Percentiles rank a stretch among this genome's conserved stretches.
Evolutionary conservation across 2,329 filamentous ascomycete species (phyloP).

Genomic region (Colletotrichum eremochloae): DNA sequence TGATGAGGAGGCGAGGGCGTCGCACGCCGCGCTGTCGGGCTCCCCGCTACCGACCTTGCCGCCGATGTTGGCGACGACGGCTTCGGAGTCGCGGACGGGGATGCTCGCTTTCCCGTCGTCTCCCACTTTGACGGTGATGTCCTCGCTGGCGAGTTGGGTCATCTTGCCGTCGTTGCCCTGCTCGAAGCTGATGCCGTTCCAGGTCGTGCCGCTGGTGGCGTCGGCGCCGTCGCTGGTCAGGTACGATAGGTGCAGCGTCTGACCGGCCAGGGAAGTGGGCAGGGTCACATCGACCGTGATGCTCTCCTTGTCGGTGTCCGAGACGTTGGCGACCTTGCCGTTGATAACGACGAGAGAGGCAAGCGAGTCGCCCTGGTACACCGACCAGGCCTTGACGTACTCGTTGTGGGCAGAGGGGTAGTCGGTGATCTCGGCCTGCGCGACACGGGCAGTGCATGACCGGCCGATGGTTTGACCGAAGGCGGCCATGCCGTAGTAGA

Average conservation of each 20-base stretch:
- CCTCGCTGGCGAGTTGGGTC: slow-evolving; percentile 23
- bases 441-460: slow-evolving; percentile 35
- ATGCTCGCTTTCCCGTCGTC: slow-evolving; percentile 34
- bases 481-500: slow-evolving; percentile 37
- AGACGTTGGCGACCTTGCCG: slow-evolving; percentile 38
- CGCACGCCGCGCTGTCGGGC: slow-evolving; percentile 33
- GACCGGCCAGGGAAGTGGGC: slow-evolving; percentile 29
- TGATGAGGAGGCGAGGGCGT: slow-evolving; percentile 17
- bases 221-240: slow-evolving; percentile 37
- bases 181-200: slow-evolving; percentile 39
- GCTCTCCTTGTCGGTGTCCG: slow-evolving; percentile 25
- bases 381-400: slow-evolving; percentile 35
- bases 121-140: slow-evolving; percentile 23
- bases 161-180: slow-evolving; percentile 27
- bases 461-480: slow-evolving; percentile 38
- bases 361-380: slow-evolving; percentile 31
- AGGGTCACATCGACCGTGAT: slow-evolving; percentile 26
- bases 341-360: slow-evolving; percentile 36
- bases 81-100: slow-evolving; percentile 30
- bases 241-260: slow-evolving; percentile 34
- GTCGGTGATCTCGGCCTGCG: slow-evolving; percentile 23
- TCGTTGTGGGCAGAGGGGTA: slow-evolving; percentile 26
- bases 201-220: slow-evolving; percentile 33
- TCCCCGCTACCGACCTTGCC: slow-evolving; percentile 27
- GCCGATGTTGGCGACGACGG: slow-evolving; percentile 32